These are phyloP conservation scores for Leucosporidium creatinivorum DNA, from an alignment of 768 basidiomycete genomes.

Conservation along the genomic window DNA sequence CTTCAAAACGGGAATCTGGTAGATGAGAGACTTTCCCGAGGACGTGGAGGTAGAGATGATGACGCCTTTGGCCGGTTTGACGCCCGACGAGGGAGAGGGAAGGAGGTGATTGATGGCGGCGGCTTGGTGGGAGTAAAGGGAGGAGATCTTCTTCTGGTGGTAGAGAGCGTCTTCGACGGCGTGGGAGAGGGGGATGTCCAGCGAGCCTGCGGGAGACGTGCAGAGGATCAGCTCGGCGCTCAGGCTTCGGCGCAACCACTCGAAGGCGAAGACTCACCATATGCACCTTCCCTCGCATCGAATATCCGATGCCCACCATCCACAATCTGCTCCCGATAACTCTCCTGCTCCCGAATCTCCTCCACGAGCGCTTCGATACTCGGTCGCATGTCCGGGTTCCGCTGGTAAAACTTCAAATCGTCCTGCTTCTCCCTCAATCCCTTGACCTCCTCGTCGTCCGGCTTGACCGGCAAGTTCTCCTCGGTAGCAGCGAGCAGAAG, in stretches of 20 bases:
- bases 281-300: conserved; percentile 50
- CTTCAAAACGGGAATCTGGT: conserved; percentile 62
- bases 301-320: conserved; percentile 49
- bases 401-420: conserved; percentile 35
- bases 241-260: not conserved
- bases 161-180: conserved; percentile 53
- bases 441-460: conserved; percentile 35
- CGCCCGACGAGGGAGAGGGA: conserved; percentile 24
- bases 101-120: conserved; percentile 53
- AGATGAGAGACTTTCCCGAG: conserved; percentile 46
- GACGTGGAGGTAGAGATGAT: conserved; percentile 87
- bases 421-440: conserved; percentile 24
- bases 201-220: conserved; percentile 42
- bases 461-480: conserved; percentile 65
- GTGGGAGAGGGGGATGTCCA: conserved; percentile 56
- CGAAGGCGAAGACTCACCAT: conserved; percentile 44
- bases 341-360: conserved; percentile 54
- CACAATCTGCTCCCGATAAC: conserved; percentile 66
- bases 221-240: too few relatives aligned
- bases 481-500: conserved; percentile 61
- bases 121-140: conserved; percentile 64
- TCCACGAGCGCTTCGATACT: conserved; percentile 55
- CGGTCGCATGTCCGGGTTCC: conserved; percentile 48
- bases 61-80: conserved; percentile 52
- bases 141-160: conserved; percentile 55